A percentile compares a stretch with the other conserved stretches of the same genome.
Evolutionary conservation across 2,329 filamentous ascomycete genomes (phyloP).

Genomic region (Epichloe sibirici): DNA sequence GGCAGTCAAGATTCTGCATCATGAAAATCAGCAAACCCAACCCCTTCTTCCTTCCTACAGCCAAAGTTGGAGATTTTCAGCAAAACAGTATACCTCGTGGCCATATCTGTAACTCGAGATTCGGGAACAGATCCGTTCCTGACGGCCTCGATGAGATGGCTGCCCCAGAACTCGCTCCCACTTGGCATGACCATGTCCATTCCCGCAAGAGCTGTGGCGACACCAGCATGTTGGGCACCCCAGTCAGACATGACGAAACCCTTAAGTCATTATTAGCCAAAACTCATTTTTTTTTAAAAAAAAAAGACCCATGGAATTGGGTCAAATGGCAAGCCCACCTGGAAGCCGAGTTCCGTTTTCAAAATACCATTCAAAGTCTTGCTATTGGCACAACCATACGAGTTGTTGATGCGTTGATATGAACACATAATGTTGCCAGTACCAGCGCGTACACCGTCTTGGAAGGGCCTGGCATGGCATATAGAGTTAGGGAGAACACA

Average conservation of each 20-base stretch:
- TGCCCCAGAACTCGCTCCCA: slow-evolving; percentile 27
- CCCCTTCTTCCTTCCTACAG: not conserved
- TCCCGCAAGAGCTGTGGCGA: slow-evolving; percentile 49
- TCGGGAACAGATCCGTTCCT: slow-evolving; percentile 46
- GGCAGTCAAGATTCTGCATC: slow-evolving; percentile 32
- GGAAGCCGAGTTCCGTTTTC: slow-evolving; percentile 48
- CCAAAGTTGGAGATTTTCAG: not conserved
- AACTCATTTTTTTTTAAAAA: too few relatives aligned
- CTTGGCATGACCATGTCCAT: slow-evolving; percentile 61
- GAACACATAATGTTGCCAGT: slow-evolving; percentile 47
- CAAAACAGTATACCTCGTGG: slow-evolving; percentile 22
- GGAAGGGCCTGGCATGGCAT: slow-evolving; percentile 44
- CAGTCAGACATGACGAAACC: slow-evolving; percentile 60
- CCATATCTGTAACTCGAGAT: slow-evolving; percentile 49
- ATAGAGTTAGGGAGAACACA: not conserved
- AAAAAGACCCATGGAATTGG: too few relatives aligned
- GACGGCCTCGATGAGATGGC: slow-evolving; percentile 46
- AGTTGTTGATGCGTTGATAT: slow-evolving; percentile 62
- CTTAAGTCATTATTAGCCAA: slow-evolving; percentile 17
- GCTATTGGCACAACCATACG: slow-evolving; percentile 58
- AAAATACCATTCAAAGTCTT: slow-evolving; percentile 54
- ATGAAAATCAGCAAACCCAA: not conserved
- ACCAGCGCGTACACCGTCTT: slow-evolving; percentile 52
- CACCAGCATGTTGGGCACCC: slow-evolving; percentile 52
- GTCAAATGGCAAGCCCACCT: slow-evolving; percentile 12